Evolutionary conservation across 164 flowering plant species (phyloP).

Genomic region (Tetracentron sinense): DNA sequence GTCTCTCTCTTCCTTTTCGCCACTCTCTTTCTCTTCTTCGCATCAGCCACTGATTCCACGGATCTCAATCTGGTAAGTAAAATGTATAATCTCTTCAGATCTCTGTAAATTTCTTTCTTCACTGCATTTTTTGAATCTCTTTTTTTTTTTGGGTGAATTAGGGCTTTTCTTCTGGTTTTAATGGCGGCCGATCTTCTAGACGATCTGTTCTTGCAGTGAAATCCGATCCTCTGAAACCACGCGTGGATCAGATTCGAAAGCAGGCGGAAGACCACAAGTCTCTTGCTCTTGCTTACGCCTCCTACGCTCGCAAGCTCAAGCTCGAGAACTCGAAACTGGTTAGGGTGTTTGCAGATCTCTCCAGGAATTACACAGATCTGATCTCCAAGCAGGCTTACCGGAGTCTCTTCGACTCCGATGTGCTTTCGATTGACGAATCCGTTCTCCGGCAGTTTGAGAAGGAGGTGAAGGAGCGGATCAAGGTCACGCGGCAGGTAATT

Average conservation of each 20-base stretch:
- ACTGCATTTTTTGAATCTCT: not conserved
- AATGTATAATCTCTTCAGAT: not conserved
- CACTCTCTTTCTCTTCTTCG: not conserved
- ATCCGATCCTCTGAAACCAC: conserved; percentile 52
- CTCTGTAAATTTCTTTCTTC: not conserved
- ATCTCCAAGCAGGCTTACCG: conserved; percentile 11
- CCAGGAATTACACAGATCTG: conserved; percentile 19
- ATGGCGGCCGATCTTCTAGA: not conserved
- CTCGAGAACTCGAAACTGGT: conserved; percentile 26
- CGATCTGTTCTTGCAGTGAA: conserved; percentile 27
- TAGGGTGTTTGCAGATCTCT: conserved; percentile 23
- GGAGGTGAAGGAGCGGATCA: conserved; percentile 30
- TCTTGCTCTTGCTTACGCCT: conserved; percentile 21
- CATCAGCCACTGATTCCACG: not conserved
- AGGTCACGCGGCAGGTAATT: conserved; percentile 18
- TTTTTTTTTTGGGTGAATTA: not conserved
- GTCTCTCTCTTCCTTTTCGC: not conserved
- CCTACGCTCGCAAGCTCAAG: conserved; percentile 31
- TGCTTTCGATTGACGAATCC: conserved; percentile 17
- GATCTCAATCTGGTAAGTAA: not conserved
- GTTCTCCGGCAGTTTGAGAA: conserved; percentile 27
- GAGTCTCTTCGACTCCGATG: conserved; percentile 10
- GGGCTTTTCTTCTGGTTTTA: not conserved
- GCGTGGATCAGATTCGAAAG: conserved; percentile 45
- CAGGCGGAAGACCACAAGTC: conserved; percentile 29